Percentiles rank a stretch among this genome's conserved stretches.
Evolutionary conservation across 805 yeast species (phyloP).

Genomic region (Kodamaea restingae): DNA sequence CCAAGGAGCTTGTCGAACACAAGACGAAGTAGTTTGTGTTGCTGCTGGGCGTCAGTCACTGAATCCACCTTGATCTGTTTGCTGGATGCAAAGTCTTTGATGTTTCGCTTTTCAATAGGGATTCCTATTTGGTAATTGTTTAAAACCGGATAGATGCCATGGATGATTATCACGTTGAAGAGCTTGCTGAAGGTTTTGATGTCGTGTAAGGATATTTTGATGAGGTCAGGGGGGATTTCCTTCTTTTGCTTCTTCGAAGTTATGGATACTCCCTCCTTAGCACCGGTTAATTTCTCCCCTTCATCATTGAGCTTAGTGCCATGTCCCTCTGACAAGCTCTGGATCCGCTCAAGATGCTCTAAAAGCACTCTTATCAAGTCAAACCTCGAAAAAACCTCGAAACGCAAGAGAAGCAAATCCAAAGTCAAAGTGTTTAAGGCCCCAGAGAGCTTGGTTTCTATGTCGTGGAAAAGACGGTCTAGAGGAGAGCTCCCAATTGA

Average conservation of each 20-base stretch:
- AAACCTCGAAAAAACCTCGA: slow-evolving; percentile 2
- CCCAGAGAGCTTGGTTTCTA: slow-evolving; percentile 25
- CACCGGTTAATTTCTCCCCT: background rate
- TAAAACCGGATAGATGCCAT: slow-evolving; percentile 66
- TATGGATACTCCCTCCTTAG: background rate
- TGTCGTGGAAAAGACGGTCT: slow-evolving; percentile 29
- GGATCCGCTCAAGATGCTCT: slow-evolving; percentile 35
- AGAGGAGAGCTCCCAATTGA: slow-evolving; percentile 28
- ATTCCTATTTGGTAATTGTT: slow-evolving; percentile 54
- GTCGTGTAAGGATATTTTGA: slow-evolving; percentile 79
- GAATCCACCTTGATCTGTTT: slow-evolving; percentile 16
- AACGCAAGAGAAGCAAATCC: slow-evolving; percentile 12
- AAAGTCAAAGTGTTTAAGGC: slow-evolving; percentile 21
- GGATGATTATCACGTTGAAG: slow-evolving; percentile 59
- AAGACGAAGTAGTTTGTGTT: slow-evolving; percentile 21
- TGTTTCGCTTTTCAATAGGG: slow-evolving; percentile 56
- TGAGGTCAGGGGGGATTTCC: slow-evolving; percentile 28
- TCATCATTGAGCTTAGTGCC: no score
- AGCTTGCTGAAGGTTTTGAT: slow-evolving; percentile 68
- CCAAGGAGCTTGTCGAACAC: slow-evolving; percentile 26
- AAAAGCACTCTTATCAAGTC: slow-evolving; percentile 35
- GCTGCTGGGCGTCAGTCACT: slow-evolving; percentile 3
- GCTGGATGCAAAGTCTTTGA: slow-evolving; percentile 43
- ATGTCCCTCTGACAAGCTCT: slow-evolving; percentile 30
- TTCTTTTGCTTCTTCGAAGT: background rate